Percentiles rank a stretch among this genome's conserved stretches.
phyloP scores from a whole-genome alignment of 345 rosid genomes.

The Excoecaria cochinchinensis region DNA sequence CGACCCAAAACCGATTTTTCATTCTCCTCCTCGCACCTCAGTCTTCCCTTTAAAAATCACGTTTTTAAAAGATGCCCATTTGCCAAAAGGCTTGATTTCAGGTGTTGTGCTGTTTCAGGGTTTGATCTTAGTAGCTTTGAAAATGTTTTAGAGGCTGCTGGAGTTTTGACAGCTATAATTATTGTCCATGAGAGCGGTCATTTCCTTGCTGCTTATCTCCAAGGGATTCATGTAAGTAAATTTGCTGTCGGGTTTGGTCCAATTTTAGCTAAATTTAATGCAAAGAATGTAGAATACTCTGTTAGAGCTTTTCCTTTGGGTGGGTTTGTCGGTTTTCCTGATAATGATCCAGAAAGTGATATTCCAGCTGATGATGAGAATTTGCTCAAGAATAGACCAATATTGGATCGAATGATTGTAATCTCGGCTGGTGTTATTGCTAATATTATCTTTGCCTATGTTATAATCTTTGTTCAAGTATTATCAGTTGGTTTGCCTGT shows the following conservation, averaged over 20 bases:
- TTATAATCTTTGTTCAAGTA: conserved; percentile 77
- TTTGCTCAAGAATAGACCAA: conserved; percentile 87
- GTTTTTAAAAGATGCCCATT: conserved; percentile 31
- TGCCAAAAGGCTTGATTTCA: conserved; percentile 41
- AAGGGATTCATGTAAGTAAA: conserved; percentile 96
- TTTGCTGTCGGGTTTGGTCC: conserved; percentile 98
- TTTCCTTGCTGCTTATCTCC: conserved; percentile 87
- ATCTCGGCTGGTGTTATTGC: conserved; percentile 93
- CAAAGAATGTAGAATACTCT: conserved; percentile 83
- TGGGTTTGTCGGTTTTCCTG: conserved; percentile 96
- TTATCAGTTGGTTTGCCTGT: conserved; percentile 86
- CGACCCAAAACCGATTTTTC: conserved; percentile 50
- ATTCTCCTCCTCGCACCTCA: conserved; percentile 30
- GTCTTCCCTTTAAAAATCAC: conserved; percentile 33
- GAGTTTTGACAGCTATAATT: conserved; percentile 80
- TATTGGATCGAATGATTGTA: conserved; percentile 71
- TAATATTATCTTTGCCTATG: conserved; percentile 76
- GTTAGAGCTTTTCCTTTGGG: conserved; percentile 89
- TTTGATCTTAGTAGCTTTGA: conserved; percentile 68
- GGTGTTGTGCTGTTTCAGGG: conserved; percentile 58
- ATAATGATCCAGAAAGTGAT: conserved; percentile 87
- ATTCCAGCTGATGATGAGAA: conserved; percentile 79
- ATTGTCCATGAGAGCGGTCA: conserved; percentile 90
- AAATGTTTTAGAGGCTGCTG: conserved; percentile 74
- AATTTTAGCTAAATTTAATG: conserved; percentile 76